Conservation (phyloP, 441 rosid genomes). For the Syzygium malaccense region DNA sequence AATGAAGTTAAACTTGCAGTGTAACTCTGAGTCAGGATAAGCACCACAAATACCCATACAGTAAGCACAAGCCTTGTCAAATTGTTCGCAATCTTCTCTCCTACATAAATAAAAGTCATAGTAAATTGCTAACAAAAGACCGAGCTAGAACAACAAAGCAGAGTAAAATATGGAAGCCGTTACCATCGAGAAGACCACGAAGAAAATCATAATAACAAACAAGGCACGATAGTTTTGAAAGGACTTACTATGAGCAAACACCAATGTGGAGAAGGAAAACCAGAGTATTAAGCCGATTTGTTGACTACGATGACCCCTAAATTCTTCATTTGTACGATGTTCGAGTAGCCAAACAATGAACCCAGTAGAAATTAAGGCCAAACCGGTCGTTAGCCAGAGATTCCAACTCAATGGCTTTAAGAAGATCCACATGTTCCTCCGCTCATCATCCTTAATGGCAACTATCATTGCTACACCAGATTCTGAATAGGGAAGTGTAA, state of each 20-base stretch:
- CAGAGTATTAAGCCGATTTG: constrained; percentile 28
- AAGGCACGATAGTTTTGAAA: background rate
- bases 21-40: background rate
- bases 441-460: constrained; percentile 8
- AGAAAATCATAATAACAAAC: background rate
- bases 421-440: constrained; percentile 38
- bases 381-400: constrained; percentile 35
- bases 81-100: background rate
- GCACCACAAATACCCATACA: background rate
- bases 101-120: background rate
- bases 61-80: background rate
- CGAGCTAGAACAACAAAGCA: background rate
- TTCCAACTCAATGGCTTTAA: constrained; percentile 30
- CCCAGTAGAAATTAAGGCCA: constrained; percentile 26
- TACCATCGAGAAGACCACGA: background rate
- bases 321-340: constrained; percentile 22
- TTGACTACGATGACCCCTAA: constrained; percentile 27
- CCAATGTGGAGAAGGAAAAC: constrained; percentile 41
- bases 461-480: constrained; percentile 40
- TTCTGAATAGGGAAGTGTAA: constrained; percentile 42
- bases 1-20: background rate
- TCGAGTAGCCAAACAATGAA: constrained; percentile 38
- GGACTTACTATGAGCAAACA: constrained; percentile 31
- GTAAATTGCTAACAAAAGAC: background rate
- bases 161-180: background rate